phyloP scores from a whole-genome alignment of 2,329 filamentous ascomycete species.

The Drechmeria coniospora region DNA sequence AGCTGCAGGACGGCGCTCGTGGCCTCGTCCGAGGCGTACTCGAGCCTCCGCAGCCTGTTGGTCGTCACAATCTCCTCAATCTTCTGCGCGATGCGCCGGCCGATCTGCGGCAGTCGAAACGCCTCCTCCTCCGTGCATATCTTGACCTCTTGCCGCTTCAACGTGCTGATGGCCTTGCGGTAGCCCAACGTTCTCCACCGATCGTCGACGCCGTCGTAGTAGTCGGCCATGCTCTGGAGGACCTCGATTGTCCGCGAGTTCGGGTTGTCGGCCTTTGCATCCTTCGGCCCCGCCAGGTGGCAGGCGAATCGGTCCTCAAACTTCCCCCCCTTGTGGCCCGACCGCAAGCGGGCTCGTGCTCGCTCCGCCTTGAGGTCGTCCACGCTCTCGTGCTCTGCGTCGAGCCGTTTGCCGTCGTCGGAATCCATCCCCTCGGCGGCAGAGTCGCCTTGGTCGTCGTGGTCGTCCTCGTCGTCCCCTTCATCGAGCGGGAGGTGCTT shows the following conservation, averaged over 20 bases:
- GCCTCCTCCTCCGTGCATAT: slow-evolving; percentile 59
- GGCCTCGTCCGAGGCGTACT: slow-evolving; percentile 53
- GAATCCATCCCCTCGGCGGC: slow-evolving; percentile 3
- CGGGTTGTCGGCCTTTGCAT: slow-evolving; percentile 38
- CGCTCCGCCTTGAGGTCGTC: neutral
- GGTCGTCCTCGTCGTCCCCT: slow-evolving; percentile 20
- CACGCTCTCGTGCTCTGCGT: neutral
- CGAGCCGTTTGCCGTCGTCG: slow-evolving; percentile 3
- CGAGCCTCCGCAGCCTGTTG: slow-evolving; percentile 53
- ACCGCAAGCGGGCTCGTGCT: slow-evolving; percentile 1
- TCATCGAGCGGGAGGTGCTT: slow-evolving; percentile 41
- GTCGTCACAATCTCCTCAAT: slow-evolving; percentile 81
- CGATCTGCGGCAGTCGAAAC: slow-evolving; percentile 49
- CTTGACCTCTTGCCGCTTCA: slow-evolving; percentile 48
- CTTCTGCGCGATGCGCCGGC: slow-evolving; percentile 59
- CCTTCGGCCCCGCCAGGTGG: slow-evolving; percentile 33
- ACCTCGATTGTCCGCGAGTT: slow-evolving; percentile 64
- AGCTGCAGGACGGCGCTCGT: slow-evolving; percentile 47
- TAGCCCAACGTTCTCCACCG: slow-evolving; percentile 65
- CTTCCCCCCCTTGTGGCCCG: slow-evolving; percentile 12
- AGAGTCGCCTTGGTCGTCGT: slow-evolving; percentile 19
- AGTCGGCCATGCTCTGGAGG: slow-evolving; percentile 61
- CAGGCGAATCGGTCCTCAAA: slow-evolving; percentile 39
- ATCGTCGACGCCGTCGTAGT: slow-evolving; percentile 63
- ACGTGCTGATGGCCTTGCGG: slow-evolving; percentile 57